These are phyloP conservation scores for Westerdykella ornata DNA, from an alignment of 2,329 filamentous ascomycete species.

Conservation along the genomic window DNA sequence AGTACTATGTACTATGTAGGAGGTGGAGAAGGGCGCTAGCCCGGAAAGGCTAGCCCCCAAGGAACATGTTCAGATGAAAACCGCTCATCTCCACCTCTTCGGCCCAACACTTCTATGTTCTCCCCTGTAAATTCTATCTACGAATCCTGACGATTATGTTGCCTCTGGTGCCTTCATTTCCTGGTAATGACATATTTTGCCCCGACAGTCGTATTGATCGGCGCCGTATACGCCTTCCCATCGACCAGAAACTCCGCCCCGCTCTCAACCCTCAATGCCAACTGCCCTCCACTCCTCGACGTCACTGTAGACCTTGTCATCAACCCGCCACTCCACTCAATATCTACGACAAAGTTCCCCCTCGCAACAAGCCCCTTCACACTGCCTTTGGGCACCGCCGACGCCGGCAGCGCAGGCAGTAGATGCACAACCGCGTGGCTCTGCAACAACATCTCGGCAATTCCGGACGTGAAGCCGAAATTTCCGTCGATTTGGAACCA, in stretches of 20 bases:
- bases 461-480: constrained; percentile 44
- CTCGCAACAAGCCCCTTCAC: constrained; percentile 13
- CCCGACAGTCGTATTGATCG: constrained; percentile 2
- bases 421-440: constrained; percentile 11
- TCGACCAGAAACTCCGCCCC: constrained; percentile 5
- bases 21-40: too few relatives aligned
- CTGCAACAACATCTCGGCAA: constrained; percentile 44
- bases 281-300: constrained; percentile 6
- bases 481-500: constrained; percentile 48
- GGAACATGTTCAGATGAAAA: too few relatives aligned
- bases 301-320: constrained; percentile 6
- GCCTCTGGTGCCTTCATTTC: too few relatives aligned
- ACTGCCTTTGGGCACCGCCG: constrained; percentile 8
- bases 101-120: too few relatives aligned
- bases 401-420: constrained; percentile 10
- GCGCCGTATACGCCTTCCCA: constrained; percentile 1
- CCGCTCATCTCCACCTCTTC: too few relatives aligned
- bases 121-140: too few relatives aligned
- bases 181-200: constrained; percentile 2
- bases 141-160: too few relatives aligned
- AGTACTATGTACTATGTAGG: too few relatives aligned
- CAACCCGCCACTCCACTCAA: constrained; percentile 10
- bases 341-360: constrained; percentile 15
- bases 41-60: too few relatives aligned
- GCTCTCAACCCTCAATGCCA: constrained; percentile 15